Base-by-base conservation (phyloP, 345 rosid genomes). In the Citrus cavaleriei region DNA sequence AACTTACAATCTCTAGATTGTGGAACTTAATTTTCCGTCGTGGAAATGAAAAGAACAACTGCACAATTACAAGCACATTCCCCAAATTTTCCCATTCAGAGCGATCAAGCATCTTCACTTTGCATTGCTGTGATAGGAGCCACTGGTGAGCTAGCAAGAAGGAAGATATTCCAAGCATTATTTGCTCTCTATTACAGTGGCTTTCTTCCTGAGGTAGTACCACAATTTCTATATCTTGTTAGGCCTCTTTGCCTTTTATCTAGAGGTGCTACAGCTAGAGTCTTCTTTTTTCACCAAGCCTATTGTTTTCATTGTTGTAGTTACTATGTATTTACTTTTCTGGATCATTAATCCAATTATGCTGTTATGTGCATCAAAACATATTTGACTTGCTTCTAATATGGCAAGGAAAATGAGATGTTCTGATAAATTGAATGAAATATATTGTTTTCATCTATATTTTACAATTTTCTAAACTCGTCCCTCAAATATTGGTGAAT, bases 71-170 rank as follows among this genome's bases (percentile, higher is more conserved):
- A 34, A 34, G 35, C 81, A 57, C 76, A 77, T 80, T 63, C 80
- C 74, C 78, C 49, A 59, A 82, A 72, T 59, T 58, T 79, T 51
- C 74, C 84, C 9, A 74, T 78, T 77, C 86, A 85, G 61, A 70
- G 75, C 67, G 79, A 78, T 61, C 27, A 69, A 83, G 89, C 83
- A 1, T 79, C 91, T 65, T 90, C 93, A 6, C 93, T 93, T 40
- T 84, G 90, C 87, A 90, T 93, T 79, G 91, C 91, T 63, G 93
- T 90, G 40, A 87, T 90, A 13, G 98, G 96, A 82, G 98, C 98
- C 58, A 91, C 91, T 2, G 94, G 96, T 73, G 96, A 89, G 77
- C 83, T 92, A 62, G 95, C 96, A 38, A 88, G 82, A 79, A 76
- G 82, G 55, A 90, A 90, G 84, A 86, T 89, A 78, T 93, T 92